phyloP scores from a whole-genome alignment of 2,329 filamentous ascomycete species.

The Colletotrichum godetiae region DNA sequence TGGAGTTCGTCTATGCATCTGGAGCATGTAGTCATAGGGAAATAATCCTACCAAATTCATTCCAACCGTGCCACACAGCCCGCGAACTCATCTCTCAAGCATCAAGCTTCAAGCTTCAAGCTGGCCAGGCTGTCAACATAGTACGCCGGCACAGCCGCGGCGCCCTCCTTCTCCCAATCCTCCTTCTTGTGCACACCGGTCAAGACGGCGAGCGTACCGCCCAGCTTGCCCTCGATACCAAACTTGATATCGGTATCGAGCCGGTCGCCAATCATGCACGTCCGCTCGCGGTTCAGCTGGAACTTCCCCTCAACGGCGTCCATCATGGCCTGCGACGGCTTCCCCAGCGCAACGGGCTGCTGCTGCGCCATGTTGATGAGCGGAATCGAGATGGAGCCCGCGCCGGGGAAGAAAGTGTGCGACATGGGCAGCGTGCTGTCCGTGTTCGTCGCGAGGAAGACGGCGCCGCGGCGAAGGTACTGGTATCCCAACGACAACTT shows the following conservation, averaged over 20 bases:
- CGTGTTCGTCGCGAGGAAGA: slow-evolving; percentile 92
- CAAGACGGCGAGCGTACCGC: slow-evolving; percentile 90
- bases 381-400: slow-evolving; percentile 84
- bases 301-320: slow-evolving; percentile 98
- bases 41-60: slow-evolving; percentile 1
- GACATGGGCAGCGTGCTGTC: slow-evolving; percentile 90
- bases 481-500: slow-evolving; percentile 88
- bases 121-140: slow-evolving; percentile 90
- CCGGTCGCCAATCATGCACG: slow-evolving; percentile 96
- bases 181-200: slow-evolving; percentile 90
- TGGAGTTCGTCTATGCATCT: slow-evolving; percentile 13
- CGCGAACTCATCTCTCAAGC: slow-evolving; percentile 22
- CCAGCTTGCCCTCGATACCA: slow-evolving; percentile 88
- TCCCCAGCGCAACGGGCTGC: slow-evolving; percentile 84
- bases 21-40: not conserved
- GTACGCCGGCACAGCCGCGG: slow-evolving; percentile 78
- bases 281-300: slow-evolving; percentile 81
- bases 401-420: slow-evolving; percentile 88
- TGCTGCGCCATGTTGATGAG: slow-evolving; percentile 77
- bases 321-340: slow-evolving; percentile 99
- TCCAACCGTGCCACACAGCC: not conserved
- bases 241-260: slow-evolving; percentile 97
- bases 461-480: slow-evolving; percentile 84
- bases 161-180: slow-evolving; percentile 79
- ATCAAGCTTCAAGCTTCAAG: slow-evolving; percentile 61